Base-by-base conservation (phyloP, 2,329 filamentous ascomycete genomes). In the Pseudogymnoascus sp. region DNA sequence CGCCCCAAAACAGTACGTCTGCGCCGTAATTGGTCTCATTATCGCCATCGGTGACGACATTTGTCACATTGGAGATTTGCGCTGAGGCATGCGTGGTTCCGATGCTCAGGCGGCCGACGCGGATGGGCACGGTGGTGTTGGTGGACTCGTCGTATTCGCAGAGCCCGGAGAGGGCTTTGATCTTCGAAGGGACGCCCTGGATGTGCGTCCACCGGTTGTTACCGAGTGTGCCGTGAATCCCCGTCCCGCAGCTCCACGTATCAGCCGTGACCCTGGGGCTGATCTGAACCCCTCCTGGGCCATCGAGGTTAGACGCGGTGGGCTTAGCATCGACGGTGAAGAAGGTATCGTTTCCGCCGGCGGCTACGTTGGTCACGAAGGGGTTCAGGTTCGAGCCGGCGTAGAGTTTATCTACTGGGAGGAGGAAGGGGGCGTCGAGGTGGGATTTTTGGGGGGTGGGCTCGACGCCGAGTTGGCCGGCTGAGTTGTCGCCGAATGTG, bases 1-100 rank as follows among this genome's bases (percentile, higher is more conserved):
- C 91, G 66, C 95, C 95, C 91, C 93, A 99, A 80, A 91, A 96
- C 1, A 97, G 75, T 31, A 93, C 87, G 73, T 97, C 95, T 3
- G 89, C 86, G 59, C 95, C 95, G 85, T 88, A 96, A 73, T 95
- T 93, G 1, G 87, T 91, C 70, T 92, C 89, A 67, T 90, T 88
- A 42, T 84, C 78, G 1, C 82, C 81, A 1, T 81, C 77, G 1
- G 87, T 82, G 14, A 80, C 77, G 5, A 92, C 81, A 62, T 86
- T 81, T 0, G 90, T 90, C 31, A 89, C 84, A 72, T 97, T 97
- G 71, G 87, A 83, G 85, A 97, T 87, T 8, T 95, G 82, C 1
- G 91, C 93, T 0, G 90, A 85, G 34, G 86, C 88, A 75, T 99
- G 95, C 0, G 89, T 91, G 25, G 84, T 80, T 25, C 95, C 95